Base-by-base conservation (phyloP, 1,284 basidiomycete genomes). In the Malassezia slooffiae region DNA sequence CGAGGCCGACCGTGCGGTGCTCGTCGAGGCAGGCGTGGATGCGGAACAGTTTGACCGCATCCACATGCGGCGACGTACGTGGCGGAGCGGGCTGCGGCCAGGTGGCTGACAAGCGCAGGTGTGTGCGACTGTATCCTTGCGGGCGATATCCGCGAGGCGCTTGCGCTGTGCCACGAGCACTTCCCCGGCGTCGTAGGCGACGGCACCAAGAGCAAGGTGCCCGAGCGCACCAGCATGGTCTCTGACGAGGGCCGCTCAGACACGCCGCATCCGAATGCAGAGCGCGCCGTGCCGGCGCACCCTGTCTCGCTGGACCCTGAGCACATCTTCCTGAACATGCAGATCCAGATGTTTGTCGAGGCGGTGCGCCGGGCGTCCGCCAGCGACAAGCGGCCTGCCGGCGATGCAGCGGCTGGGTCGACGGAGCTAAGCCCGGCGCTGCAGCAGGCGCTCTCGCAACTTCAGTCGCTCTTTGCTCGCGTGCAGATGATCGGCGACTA, bases 281-380 rank as follows among this genome's bases (percentile, higher is more conserved):
- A 49, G 50, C 43, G 53, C 43, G 21, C 30, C 41, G 37, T 55
- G 1, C 62, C 64, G 3, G 48, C 61, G 17, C 52, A 60, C 33
- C 55, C 58, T 2, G 56, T 60, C 12, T 70, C 67, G 6, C 57
- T 80, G 22, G 76, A 83, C 36, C 81, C 85, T 13, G 71, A 74
- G 1, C 83, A 86, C 59, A 74, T 90, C 34, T 73, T 75, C 27
- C 76, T 90, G 53, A 87, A 89, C 59, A 76, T 90, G 35, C 82
- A 82, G 54, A 82, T 89, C 27, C 79, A 83, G 34, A 77, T 78
- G 0, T 89, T 88, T 70, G 79, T 84, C 56, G 86, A 90, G 68
- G 75, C 80, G 7, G 80, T 60, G 12, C 54, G 53, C 2, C 33
- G 41, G n/a, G 41, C 55, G 11, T 26, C 21, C 7, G 52, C 52